Evolutionary conservation across 495 filamentous ascomycete genomes (phyloP), one percentile per base, ranked within the genome.

Genomic region (Xylaria castorea): DNA sequence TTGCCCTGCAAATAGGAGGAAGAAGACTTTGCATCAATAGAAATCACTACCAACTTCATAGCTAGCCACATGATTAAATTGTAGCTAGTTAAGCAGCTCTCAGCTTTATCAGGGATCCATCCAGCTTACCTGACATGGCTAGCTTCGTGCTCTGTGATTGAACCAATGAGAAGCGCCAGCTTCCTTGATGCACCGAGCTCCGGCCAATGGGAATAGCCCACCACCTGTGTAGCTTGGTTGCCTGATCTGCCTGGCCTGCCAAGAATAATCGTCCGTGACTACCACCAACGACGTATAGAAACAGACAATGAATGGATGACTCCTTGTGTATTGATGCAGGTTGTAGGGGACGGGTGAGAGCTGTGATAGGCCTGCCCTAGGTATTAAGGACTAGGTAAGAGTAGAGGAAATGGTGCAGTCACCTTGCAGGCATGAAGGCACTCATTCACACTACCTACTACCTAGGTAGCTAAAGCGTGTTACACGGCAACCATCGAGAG

Each of bases 181-280:
- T 55, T 27, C 25, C 9, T 25, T 11, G 5, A 22, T 51, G n/a
- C n/a, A 51, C 46, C 5, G 6, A 18, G 46, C 46, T 57, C 51
- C 9, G 27, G 16, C 53, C 53, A 57, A 57, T 57, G 53, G n/a
- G 55, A 60, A n/a, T 8, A 36, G 55, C n/a, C 55, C n/a, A 51
- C 48, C 1, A n/a, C 8, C n/a, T 9, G n/a, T 48, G 48, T 8
- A 22, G 55, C 27, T 36, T 60, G 27, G 58, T 61, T 38, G 58
- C 58, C 58, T 61, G 32, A 20, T 12, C 58, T 61, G 58, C 58
- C 58, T 61, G 34, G 14, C 5, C 58, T 61, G 58, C 53, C 53
- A 57, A 57, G 53, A 57, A 57, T 12, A 57, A 32, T 25, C 27
- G 16, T 25, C 5, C 48, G 18, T 18, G 18, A 48, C 44, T 48